Percentiles rank a stretch among this genome's conserved stretches.
These are phyloP conservation scores for Botrytis hyacinthi DNA, from an alignment of 2,329 filamentous ascomycete genomes.

Conservation along the genomic window DNA sequence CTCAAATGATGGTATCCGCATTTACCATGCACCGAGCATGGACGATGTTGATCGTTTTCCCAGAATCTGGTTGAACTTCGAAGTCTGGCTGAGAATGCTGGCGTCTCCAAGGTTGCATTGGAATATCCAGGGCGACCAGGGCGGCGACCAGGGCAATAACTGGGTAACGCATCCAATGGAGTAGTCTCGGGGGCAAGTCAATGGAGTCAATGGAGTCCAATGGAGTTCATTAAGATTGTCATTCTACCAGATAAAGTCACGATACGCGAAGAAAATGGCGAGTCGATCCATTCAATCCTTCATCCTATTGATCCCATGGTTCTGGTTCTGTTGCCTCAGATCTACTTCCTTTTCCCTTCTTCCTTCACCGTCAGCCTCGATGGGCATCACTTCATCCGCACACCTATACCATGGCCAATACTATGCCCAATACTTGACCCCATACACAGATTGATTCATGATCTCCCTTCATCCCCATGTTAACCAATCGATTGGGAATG, in stretches of 20 bases:
- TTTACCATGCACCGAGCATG: background rate
- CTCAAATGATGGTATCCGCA: background rate
- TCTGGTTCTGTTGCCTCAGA: background rate
- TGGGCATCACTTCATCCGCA: background rate
- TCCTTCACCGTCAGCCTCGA: background rate
- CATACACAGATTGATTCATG: background rate
- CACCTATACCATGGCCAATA: background rate
- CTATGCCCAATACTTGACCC: background rate
- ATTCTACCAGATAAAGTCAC: constrained; percentile 3
- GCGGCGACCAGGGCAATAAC: background rate
- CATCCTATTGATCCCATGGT: background rate
- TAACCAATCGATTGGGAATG: background rate
- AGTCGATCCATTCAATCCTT: background rate
- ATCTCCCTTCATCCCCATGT: background rate
- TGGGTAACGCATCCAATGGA: background rate
- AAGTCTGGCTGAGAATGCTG: background rate
- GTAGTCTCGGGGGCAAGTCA: background rate
- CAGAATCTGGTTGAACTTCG: background rate
- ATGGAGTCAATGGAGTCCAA: background rate
- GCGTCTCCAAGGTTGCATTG: background rate
- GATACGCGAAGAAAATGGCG: background rate
- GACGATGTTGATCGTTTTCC: background rate
- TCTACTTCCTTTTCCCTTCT: background rate
- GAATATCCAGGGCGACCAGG: background rate
- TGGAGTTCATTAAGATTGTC: background rate